These are phyloP conservation scores for Cercospora nicotianae DNA, from an alignment of 2,329 filamentous ascomycete species.

Conservation along the genomic window DNA sequence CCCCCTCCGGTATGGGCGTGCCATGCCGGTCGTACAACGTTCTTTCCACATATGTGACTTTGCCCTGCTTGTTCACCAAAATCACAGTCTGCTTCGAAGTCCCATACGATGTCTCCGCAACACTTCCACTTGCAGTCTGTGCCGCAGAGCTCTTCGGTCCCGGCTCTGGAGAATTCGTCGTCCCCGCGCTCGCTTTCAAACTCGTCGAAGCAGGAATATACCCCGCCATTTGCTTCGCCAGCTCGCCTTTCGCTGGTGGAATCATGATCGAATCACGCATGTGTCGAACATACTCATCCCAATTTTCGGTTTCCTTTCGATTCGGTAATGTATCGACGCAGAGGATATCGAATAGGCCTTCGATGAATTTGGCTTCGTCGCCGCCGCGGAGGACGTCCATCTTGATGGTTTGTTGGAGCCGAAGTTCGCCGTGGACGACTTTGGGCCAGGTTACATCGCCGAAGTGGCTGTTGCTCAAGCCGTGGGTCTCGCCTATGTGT, in stretches of 20 bases:
- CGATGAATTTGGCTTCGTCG: conserved; percentile 52
- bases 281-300: conserved; percentile 58
- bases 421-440: conserved; percentile 57
- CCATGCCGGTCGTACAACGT: conserved; percentile 59
- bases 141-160: conserved; percentile 19
- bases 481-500: conserved; percentile 54
- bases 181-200: conserved; percentile 8
- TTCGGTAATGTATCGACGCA: conserved; percentile 57
- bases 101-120: conserved; percentile 54
- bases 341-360: conserved; percentile 54
- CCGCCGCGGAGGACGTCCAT: conserved; percentile 42
- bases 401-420: conserved; percentile 53
- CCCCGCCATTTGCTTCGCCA: conserved; percentile 42
- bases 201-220: conserved; percentile 30
- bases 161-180: conserved; percentile 24
- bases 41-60: conserved; percentile 62
- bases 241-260: conserved; percentile 54
- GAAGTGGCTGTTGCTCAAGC: conserved; percentile 62
- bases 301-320: conserved; percentile 49
- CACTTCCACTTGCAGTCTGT: neutral
- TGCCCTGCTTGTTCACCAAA: conserved; percentile 56
- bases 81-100: conserved; percentile 66
- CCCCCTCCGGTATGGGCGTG: conserved; percentile 46
- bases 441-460: conserved; percentile 63
- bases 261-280: conserved; percentile 63